These are phyloP conservation scores for Cercophora newfieldiana DNA, from an alignment of 495 filamentous ascomycete genomes.

Conservation along the genomic window DNA sequence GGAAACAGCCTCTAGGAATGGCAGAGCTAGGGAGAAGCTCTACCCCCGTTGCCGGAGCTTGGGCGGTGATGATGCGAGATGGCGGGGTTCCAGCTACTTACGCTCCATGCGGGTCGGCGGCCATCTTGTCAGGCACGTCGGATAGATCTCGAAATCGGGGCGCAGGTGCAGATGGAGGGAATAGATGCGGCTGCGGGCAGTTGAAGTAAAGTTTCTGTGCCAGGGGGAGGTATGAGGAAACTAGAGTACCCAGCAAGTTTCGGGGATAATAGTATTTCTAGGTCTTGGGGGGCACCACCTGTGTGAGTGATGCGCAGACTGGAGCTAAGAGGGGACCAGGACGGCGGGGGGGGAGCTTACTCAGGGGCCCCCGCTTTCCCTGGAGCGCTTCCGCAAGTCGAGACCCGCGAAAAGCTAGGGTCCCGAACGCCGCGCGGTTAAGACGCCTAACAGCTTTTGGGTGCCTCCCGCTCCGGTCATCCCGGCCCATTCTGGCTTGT, in stretches of 20 bases:
- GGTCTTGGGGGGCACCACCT: conserved; percentile 15
- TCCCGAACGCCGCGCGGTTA: conserved; percentile 9
- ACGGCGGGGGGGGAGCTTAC: conserved; percentile 40
- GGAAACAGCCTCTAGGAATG: neutral
- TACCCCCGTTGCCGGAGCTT: conserved; percentile 22
- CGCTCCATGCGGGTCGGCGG: conserved; percentile 41
- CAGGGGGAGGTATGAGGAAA: conserved; percentile 26
- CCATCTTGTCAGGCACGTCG: conserved; percentile 39
- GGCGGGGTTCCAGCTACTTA: conserved; percentile 45
- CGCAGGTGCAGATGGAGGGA: neutral
- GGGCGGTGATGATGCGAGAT: conserved; percentile 28
- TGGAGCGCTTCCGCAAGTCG: conserved; percentile 21
- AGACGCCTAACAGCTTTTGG: conserved; percentile 6
- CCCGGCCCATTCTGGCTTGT: neutral
- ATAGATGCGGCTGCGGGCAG: neutral
- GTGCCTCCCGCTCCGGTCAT: conserved; percentile 10
- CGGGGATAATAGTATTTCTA: conserved; percentile 42
- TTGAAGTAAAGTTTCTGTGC: conserved; percentile 10
- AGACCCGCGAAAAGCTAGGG: conserved; percentile 14
- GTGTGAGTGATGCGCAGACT: conserved; percentile 32
- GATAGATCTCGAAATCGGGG: neutral
- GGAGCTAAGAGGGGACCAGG: conserved; percentile 29
- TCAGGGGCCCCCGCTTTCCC: conserved; percentile 34
- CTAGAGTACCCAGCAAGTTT: conserved; percentile 28
- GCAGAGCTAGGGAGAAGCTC: neutral